These are phyloP conservation scores for Blepharisma undulans DNA, from an alignment of 169 alveolate genomes.

Conservation along the genomic window DNA sequence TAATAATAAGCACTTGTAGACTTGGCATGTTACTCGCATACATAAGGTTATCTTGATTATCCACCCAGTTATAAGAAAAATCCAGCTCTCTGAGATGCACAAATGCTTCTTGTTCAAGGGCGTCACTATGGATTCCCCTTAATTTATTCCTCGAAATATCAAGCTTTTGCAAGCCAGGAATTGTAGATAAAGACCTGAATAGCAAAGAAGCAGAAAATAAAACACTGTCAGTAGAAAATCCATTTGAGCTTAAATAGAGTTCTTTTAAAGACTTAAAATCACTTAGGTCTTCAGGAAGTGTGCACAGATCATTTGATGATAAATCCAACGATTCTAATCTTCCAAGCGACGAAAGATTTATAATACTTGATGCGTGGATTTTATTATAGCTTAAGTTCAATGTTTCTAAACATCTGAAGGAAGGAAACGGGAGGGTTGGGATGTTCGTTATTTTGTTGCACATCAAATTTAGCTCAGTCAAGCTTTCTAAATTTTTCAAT, in stretches of 20 bases:
- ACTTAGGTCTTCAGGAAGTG: slow-evolving; percentile 57
- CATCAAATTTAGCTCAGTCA: slow-evolving; percentile 54
- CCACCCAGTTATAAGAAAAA: slow-evolving; percentile 54
- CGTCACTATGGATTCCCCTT: slow-evolving; percentile 51
- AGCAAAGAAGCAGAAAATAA: slow-evolving; percentile 48
- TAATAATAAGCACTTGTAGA: slow-evolving; percentile 46
- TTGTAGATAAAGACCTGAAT: slow-evolving; percentile 43
- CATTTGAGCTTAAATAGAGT: slow-evolving; percentile 49
- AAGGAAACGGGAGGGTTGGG: slow-evolving; percentile 37
- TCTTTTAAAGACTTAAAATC: slow-evolving; percentile 41
- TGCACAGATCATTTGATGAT: slow-evolving; percentile 50
- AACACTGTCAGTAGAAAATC: slow-evolving; percentile 51
- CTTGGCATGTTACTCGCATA: slow-evolving; percentile 26
- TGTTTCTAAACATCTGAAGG: slow-evolving; percentile 52
- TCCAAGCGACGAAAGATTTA: slow-evolving; percentile 27
- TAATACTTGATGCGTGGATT: slow-evolving; percentile 44
- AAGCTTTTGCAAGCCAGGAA: slow-evolving; percentile 51
- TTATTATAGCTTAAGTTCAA: slow-evolving; percentile 50
- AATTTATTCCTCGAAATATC: slow-evolving; percentile 59
- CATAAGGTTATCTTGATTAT: slow-evolving; percentile 50
- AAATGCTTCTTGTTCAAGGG: slow-evolving; percentile 24
- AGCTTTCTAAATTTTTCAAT: slow-evolving; percentile 43
- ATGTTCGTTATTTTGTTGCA: slow-evolving; percentile 54
- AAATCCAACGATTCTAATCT: slow-evolving; percentile 49
- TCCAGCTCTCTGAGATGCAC: slow-evolving; percentile 52